Conservation (phyloP, 2,329 filamentous ascomycete genomes). For the Magnaporthiopsis rhizophila region DNA sequence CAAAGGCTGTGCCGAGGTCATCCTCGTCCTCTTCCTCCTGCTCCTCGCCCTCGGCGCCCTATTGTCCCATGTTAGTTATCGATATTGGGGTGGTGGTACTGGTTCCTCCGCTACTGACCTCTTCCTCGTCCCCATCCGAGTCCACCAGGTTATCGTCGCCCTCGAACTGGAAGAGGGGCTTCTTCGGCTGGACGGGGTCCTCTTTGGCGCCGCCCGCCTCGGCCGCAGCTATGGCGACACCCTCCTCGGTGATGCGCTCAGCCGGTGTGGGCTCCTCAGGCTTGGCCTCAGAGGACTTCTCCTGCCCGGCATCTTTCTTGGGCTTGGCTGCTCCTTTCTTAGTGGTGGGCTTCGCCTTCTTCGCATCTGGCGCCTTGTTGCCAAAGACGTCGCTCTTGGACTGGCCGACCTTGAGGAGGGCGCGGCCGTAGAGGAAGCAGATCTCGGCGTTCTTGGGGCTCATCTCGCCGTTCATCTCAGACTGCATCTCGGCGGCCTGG, state of each 20-base stretch:
- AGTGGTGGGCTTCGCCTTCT: slow-evolving; percentile 33
- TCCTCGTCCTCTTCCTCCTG: slow-evolving; percentile 55
- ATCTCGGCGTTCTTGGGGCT: slow-evolving; percentile 85
- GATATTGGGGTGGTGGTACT: background rate
- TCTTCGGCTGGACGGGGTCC: slow-evolving; percentile 40
- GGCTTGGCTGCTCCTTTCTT: slow-evolving; percentile 32
- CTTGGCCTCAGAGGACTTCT: slow-evolving; percentile 32
- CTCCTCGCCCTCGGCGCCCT: slow-evolving; percentile 31
- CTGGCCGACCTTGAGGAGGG: slow-evolving; percentile 88
- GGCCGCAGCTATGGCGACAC: slow-evolving; percentile 33
- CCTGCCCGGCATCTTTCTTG: slow-evolving; percentile 32
- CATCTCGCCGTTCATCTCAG: slow-evolving; percentile 87
- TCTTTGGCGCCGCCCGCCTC: slow-evolving; percentile 35
- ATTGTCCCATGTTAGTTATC: background rate
- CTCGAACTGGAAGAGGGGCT: slow-evolving; percentile 82
- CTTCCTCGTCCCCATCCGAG: slow-evolving; percentile 64
- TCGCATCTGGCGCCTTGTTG: slow-evolving; percentile 58
- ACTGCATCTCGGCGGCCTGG: slow-evolving; percentile 81
- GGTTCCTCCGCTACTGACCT: slow-evolving; percentile 20
- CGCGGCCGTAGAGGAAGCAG: slow-evolving; percentile 88
- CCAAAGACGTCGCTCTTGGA: slow-evolving; percentile 92
- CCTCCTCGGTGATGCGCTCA: slow-evolving; percentile 35
- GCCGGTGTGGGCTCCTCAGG: slow-evolving; percentile 21
- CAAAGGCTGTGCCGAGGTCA: slow-evolving; percentile 71
- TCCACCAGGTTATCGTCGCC: slow-evolving; percentile 92